phyloP scores from a whole-genome alignment of 163 green algal genomes.

The Botryococcus braunii region DNA sequence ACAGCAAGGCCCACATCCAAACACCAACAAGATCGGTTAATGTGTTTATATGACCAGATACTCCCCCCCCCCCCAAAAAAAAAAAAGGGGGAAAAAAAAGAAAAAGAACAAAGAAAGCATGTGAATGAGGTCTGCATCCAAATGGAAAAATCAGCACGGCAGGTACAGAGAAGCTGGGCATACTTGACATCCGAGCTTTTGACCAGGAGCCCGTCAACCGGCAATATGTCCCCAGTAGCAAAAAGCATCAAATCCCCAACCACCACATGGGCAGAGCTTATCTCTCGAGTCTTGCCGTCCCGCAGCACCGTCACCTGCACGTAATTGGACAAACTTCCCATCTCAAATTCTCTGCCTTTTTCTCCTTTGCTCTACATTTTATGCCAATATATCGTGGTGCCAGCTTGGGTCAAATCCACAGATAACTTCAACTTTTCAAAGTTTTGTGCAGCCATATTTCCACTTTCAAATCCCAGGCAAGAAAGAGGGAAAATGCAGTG shows the following conservation, averaged over 20 bases:
- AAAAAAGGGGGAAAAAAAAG: too few species aligned
- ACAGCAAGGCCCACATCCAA: too few species aligned
- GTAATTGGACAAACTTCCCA: not conserved
- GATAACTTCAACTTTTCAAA: slow-evolving; percentile 4
- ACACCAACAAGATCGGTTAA: too few species aligned
- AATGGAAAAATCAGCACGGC: not conserved
- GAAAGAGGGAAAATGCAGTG: too few species aligned
- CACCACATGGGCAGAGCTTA: slow-evolving; percentile 53
- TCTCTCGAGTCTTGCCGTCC: slow-evolving; percentile 30
- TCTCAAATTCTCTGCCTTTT: not conserved
- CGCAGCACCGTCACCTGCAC: slow-evolving; percentile 58
- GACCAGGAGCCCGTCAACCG: slow-evolving; percentile 64
- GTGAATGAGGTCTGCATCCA: too few species aligned
- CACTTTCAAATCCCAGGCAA: too few species aligned
- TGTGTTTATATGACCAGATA: too few species aligned
- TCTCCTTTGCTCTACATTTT: not conserved
- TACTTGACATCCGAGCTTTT: slow-evolving; percentile 49
- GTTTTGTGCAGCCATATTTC: too few species aligned
- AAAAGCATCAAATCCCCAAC: slow-evolving; percentile 74
- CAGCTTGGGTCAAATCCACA: not conserved
- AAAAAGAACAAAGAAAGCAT: too few species aligned
- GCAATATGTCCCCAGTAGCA: slow-evolving; percentile 71
- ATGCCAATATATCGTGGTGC: not conserved
- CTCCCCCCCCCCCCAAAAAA: too few species aligned
- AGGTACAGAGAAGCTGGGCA: not conserved